phyloP scores from a whole-genome alignment of 352 stramenopile species.

The Pythium phragmiticola region DNA sequence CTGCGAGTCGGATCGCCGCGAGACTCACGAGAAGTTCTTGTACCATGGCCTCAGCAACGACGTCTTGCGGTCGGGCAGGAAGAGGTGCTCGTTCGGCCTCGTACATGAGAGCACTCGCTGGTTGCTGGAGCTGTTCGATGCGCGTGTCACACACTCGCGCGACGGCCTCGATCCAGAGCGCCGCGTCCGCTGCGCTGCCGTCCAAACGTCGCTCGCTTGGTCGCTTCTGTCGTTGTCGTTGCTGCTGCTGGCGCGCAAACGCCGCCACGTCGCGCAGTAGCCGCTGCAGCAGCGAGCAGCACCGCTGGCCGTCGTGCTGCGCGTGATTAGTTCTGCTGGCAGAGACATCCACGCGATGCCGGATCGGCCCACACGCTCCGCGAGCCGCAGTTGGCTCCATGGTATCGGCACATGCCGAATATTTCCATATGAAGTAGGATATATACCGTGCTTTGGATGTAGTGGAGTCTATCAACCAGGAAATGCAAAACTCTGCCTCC shows the following conservation, averaged over 20 bases:
- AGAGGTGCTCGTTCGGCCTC: not conserved
- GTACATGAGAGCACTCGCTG: not conserved
- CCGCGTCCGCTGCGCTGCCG: not conserved
- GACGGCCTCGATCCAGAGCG: conserved; percentile 43
- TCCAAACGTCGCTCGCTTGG: not conserved
- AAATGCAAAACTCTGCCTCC: too few species aligned
- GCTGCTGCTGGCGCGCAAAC: conserved; percentile 55
- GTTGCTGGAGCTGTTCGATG: conserved; percentile 35
- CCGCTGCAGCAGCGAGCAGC: conserved; percentile 38
- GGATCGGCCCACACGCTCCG: conserved; percentile 14
- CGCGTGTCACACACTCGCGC: conserved; percentile 55
- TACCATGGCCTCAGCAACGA: conserved; percentile 66
- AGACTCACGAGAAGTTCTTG: conserved; percentile 65
- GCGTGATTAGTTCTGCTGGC: not conserved
- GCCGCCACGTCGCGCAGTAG: conserved; percentile 51
- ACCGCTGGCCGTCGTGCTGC: conserved; percentile 22
- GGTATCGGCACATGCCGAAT: too few species aligned
- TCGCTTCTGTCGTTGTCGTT: not conserved
- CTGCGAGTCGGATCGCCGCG: conserved; percentile 46
- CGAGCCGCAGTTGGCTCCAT: not conserved
- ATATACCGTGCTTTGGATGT: too few species aligned
- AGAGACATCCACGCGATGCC: not conserved
- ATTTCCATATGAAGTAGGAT: too few species aligned
- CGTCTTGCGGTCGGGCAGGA: not conserved
- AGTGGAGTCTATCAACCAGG: too few species aligned